phyloP scores from a whole-genome alignment of 495 filamentous ascomycete species.

The Hypoxylon trugodes region DNA sequence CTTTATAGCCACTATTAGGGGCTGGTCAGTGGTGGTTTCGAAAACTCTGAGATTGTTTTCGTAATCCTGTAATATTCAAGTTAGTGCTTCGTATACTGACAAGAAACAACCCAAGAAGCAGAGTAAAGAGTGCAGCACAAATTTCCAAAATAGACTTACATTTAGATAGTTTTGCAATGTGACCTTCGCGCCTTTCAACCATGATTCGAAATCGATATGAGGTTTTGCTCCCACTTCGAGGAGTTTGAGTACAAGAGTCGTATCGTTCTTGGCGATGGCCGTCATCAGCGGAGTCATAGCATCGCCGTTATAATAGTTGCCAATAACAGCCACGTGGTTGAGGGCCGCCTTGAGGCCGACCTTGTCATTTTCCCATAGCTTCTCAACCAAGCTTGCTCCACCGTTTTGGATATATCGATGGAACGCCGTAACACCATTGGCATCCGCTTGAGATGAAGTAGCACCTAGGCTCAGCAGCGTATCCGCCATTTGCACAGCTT shows the following conservation, averaged over 20 bases:
- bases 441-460: conserved; percentile 75
- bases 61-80: conserved; percentile 41
- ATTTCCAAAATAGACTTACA: conserved; percentile 24
- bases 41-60: conserved; percentile 56
- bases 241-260: conserved; percentile 49
- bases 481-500: conserved; percentile 66
- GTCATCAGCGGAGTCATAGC: conserved; percentile 48
- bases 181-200: conserved; percentile 53
- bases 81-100: too few species aligned
- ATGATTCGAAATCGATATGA: conserved; percentile 55
- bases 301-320: conserved; percentile 38
- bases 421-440: conserved; percentile 64
- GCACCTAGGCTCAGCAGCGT: conserved; percentile 74
- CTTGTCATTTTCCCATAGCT: conserved; percentile 62
- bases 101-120: too few species aligned
- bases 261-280: conserved; percentile 46
- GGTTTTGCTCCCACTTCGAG: conserved; percentile 52
- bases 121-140: not conserved
- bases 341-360: conserved; percentile 68
- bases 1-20: conserved; percentile 65
- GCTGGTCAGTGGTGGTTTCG: conserved; percentile 57
- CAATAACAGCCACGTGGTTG: conserved; percentile 62
- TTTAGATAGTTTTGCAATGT: conserved; percentile 22
- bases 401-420: conserved; percentile 61
- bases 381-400: conserved; percentile 62